Evolutionary conservation across 768 basidiomycete species (phyloP), one percentile per base, ranked within the genome.

Genomic region (Auriscalpium orientale): DNA sequence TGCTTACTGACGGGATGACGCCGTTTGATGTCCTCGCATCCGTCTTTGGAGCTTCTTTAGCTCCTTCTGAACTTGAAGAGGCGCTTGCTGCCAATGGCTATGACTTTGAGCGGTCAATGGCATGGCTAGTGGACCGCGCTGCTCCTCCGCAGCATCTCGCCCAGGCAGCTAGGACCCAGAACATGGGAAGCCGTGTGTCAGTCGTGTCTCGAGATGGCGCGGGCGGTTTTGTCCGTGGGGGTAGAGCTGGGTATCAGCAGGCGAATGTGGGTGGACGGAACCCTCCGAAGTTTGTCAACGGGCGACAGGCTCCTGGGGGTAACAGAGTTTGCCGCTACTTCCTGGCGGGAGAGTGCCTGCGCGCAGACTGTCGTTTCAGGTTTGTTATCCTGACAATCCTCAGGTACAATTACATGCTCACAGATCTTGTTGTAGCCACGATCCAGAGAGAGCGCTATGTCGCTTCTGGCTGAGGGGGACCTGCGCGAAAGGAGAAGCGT

Each of bases 361-460:
- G 97, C 48, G 91, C 94, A 45, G 97, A 99, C 73, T 98, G 97
- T 73, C 84, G 95, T 55, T 99, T 98, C 76, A 98, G 93, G 95
- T 95, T 63, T 61, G 82, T 67, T 44, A 28, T 22, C 54, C 21
- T 40, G 38, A 47, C 18, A 21, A 21, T 47, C 4, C 48, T 53
- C 57, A 12, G 3, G 21, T 55, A 38, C 45, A 50, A 22, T 53
- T 18, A 53, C 15, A 51, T 46, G 51, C 20, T 54, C 51, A 58
- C 60, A 28, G 57, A 53, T 53, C 43, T 54, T 49, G 53, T 54
- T 62, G 3, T 62, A 97, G 95, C 64, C 95, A 97, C 67, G 95
- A 98, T 65, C 80, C 97, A 4, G 95, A 98, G 69, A 83, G 95
- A 44, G 95, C 95, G 1, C 70, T 98, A 20, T 94, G 90, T 72